Percentiles rank a stretch among this genome's conserved stretches.
These are phyloP conservation scores for Jimgerdemannia lactiflua DNA, from an alignment of 192 early-diverging fungal species.

Conservation along the genomic window DNA sequence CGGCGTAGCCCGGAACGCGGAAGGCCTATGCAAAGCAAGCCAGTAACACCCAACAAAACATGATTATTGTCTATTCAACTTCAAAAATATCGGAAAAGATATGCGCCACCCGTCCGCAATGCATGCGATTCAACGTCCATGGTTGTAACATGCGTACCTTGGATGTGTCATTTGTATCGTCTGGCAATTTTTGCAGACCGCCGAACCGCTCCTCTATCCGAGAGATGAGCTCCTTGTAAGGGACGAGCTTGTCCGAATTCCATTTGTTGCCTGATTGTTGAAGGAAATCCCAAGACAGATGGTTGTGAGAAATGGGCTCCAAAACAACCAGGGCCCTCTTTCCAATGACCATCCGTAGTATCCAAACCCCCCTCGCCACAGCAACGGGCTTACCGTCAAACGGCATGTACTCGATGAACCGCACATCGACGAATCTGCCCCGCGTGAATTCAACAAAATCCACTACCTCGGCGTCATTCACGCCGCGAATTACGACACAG, in stretches of 20 bases:
- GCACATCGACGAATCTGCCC: constrained; percentile 67
- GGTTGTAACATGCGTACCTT: constrained; percentile 40
- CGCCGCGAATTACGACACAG: constrained; percentile 84
- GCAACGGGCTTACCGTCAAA: constrained; percentile 73
- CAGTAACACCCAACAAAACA: not conserved
- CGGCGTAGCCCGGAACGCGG: constrained; percentile 70
- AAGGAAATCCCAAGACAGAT: no score
- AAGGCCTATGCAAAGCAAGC: constrained; percentile 36
- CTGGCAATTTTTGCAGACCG: constrained; percentile 54
- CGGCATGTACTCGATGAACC: constrained; percentile 99
- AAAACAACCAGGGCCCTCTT: not conserved
- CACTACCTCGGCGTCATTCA: constrained; percentile 83
- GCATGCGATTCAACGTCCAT: constrained; percentile 2
- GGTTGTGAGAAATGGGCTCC: not conserved
- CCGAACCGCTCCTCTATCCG: constrained; percentile 55
- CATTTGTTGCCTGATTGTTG: constrained; percentile 70
- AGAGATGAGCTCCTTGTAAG: constrained; percentile 76
- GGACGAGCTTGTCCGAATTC: constrained; percentile 79
- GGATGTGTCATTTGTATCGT: constrained; percentile 85
- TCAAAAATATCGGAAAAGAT: constrained; percentile 21
- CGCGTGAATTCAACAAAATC: constrained; percentile 86
- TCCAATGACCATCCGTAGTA: not conserved
- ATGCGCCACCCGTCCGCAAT: not conserved
- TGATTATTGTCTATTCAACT: not conserved
- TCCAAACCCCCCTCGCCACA: not conserved